Evolutionary conservation across 768 basidiomycete genomes (phyloP).

Genomic region (Phlebiopsis gigantea): DNA sequence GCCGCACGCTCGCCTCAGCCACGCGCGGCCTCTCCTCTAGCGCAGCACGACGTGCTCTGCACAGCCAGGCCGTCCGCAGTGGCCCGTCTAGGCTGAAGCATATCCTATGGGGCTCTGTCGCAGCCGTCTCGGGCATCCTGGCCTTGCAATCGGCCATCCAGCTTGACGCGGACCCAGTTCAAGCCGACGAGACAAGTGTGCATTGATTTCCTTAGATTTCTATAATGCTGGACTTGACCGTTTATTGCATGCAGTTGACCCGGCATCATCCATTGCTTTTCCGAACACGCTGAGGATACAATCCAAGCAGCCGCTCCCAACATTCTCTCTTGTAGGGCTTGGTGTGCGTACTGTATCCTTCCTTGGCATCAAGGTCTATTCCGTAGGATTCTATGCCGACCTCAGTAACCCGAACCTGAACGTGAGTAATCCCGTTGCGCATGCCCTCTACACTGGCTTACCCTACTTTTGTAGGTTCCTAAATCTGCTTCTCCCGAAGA

Average conservation of each 20-base stretch:
- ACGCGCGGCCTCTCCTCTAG: conserved; percentile 1
- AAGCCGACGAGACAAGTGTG: conserved; percentile 18
- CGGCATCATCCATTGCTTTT: conserved; percentile 69
- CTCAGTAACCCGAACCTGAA: conserved; percentile 57
- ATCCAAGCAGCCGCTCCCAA: conserved; percentile 55
- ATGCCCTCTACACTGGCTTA: background rate
- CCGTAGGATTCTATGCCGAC: conserved; percentile 87
- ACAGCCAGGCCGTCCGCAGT: background rate
- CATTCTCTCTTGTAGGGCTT: conserved; percentile 70
- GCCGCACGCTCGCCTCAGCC: conserved; percentile 4
- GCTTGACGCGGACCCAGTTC: conserved; percentile 37
- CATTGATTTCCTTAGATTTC: conserved; percentile 5
- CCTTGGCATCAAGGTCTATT: conserved; percentile 83
- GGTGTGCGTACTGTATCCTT: conserved; percentile 90
- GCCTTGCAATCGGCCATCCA: conserved; percentile 28
- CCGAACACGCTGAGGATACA: conserved; percentile 61
- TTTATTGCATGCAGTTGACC: conserved; percentile 57
- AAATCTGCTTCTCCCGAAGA: conserved; percentile 54
- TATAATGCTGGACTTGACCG: too few relatives aligned
- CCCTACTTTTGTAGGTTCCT: conserved; percentile 39
- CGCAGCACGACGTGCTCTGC: conserved; percentile 1
- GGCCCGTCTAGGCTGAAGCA: conserved; percentile 5
- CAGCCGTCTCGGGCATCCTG: conserved; percentile 29
- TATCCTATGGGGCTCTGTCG: conserved; percentile 18
- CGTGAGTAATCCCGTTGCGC: conserved; percentile 30